A percentile compares a stretch with the other conserved stretches of the same genome.
These are phyloP conservation scores for Ceriops zippeliana DNA, from an alignment of 345 rosid species.

Conservation along the genomic window DNA sequence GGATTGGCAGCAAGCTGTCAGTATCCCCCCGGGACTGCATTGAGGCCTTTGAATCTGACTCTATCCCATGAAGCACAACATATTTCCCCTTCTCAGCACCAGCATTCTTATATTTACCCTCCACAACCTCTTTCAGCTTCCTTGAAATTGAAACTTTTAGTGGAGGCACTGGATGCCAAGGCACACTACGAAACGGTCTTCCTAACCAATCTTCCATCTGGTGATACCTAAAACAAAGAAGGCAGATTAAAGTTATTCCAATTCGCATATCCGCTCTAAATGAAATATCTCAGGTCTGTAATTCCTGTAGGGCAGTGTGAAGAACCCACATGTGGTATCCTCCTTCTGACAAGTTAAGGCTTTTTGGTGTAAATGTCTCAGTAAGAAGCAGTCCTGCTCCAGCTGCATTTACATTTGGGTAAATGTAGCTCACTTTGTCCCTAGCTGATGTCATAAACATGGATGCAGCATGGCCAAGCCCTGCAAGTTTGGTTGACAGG, in stretches of 20 bases:
- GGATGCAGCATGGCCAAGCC: slow-evolving; percentile 87
- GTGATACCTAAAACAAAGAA: slow-evolving; percentile 55
- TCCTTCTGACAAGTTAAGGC: slow-evolving; percentile 62
- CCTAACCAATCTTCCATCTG: slow-evolving; percentile 89
- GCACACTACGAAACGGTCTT: slow-evolving; percentile 71
- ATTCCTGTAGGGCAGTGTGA: not conserved
- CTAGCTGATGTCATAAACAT: slow-evolving; percentile 84
- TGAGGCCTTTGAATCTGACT: slow-evolving; percentile 92
- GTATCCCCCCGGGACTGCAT: slow-evolving; percentile 83
- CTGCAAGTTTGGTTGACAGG: slow-evolving; percentile 85
- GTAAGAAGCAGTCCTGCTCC: slow-evolving; percentile 87
- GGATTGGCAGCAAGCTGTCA: slow-evolving; percentile 72
- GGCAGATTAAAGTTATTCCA: not conserved
- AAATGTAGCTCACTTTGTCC: slow-evolving; percentile 76
- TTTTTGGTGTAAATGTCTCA: slow-evolving; percentile 64
- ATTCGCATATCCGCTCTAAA: no score
- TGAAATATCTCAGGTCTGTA: not conserved
- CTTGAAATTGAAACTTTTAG: slow-evolving; percentile 74
- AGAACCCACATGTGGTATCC: slow-evolving; percentile 73
- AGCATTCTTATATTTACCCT: slow-evolving; percentile 59
- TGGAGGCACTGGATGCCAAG: slow-evolving; percentile 60
- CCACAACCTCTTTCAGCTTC: slow-evolving; percentile 72
- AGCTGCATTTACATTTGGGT: slow-evolving; percentile 92
- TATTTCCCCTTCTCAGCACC: slow-evolving; percentile 77
- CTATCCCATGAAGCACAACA: slow-evolving; percentile 84